Evolutionary conservation across 2,329 filamentous ascomycete species (phyloP).

Genomic region (Sphaerulina musiva): DNA sequence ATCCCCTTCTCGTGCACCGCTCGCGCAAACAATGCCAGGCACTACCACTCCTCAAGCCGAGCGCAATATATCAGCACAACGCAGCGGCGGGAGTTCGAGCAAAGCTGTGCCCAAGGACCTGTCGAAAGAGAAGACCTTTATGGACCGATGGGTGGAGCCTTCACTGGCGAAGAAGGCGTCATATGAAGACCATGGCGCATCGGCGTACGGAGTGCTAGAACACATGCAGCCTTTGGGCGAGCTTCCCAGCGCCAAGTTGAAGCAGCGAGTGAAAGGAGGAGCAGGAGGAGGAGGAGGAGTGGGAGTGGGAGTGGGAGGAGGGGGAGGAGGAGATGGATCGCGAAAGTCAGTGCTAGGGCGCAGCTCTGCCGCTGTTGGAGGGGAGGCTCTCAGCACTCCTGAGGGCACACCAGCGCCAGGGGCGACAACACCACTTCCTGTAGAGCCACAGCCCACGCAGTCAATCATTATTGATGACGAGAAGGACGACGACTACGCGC

Average conservation of each 20-base stretch:
- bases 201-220: slow-evolving; percentile 66
- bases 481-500: slow-evolving; percentile 43
- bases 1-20: slow-evolving; percentile 1
- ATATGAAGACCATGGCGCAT: slow-evolving; percentile 69
- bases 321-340: slow-evolving; percentile 31
- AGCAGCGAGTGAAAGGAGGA: slow-evolving; percentile 45
- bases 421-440: slow-evolving; percentile 32
- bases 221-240: slow-evolving; percentile 77
- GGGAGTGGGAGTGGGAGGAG: too few species aligned
- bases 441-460: slow-evolving; percentile 33
- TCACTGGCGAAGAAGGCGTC: slow-evolving; percentile 53
- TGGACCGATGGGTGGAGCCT: slow-evolving; percentile 49
- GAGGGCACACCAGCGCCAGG: slow-evolving; percentile 33
- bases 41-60: slow-evolving; percentile 7
- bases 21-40: slow-evolving; percentile 6
- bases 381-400: slow-evolving; percentile 42
- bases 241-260: slow-evolving; percentile 57
- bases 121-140: slow-evolving; percentile 32
- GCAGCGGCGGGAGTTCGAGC: slow-evolving; percentile 35
- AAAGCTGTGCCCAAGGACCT: slow-evolving; percentile 27
- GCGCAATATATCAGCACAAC: slow-evolving; percentile 1
- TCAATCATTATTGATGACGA: slow-evolving; percentile 38
- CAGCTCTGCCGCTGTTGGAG: slow-evolving; percentile 36
- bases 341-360: slow-evolving; percentile 39
- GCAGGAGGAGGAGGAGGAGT: too few species aligned